Evolutionary conservation across 2,329 filamentous ascomycete genomes (phyloP).

Genomic region (Sarocladium oryzae): DNA sequence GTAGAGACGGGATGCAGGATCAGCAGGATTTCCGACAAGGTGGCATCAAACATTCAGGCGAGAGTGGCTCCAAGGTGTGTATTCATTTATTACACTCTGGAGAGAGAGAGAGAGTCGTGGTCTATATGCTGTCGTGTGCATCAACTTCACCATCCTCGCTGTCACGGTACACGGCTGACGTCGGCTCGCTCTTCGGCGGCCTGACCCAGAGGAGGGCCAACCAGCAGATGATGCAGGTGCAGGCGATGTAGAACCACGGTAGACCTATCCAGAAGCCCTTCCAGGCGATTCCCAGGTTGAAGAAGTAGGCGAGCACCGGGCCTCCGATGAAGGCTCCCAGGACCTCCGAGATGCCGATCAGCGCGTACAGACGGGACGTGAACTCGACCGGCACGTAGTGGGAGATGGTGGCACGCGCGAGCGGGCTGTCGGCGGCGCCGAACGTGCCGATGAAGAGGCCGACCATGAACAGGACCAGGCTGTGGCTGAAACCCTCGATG

Average conservation of each 20-base stretch:
- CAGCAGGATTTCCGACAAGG: no score
- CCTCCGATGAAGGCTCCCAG: conserved; percentile 33
- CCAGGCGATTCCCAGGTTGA: conserved; percentile 27
- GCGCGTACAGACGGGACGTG: conserved; percentile 34
- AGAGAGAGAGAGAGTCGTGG: no score
- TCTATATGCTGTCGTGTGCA: background rate
- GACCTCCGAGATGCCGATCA: conserved; percentile 34
- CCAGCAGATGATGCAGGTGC: conserved; percentile 22
- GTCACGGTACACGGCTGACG: background rate
- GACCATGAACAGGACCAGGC: conserved; percentile 27
- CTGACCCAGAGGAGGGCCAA: conserved; percentile 25
- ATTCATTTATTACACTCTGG: no score
- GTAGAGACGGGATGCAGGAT: no score
- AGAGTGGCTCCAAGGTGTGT: no score
- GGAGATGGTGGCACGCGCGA: conserved; percentile 33
- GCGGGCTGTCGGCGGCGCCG: conserved; percentile 30
- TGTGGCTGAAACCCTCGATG: conserved; percentile 27
- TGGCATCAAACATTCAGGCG: no score
- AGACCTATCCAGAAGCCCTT: conserved; percentile 31
- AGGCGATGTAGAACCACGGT: conserved; percentile 33
- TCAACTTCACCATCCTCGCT: background rate
- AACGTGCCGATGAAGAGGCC: conserved; percentile 31
- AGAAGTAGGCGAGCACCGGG: conserved; percentile 32
- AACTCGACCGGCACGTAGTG: conserved; percentile 30
- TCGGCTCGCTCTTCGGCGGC: conserved; percentile 20